Base-by-base conservation (phyloP, 1,284 basidiomycete genomes). In the Schizopora paradoxa region DNA sequence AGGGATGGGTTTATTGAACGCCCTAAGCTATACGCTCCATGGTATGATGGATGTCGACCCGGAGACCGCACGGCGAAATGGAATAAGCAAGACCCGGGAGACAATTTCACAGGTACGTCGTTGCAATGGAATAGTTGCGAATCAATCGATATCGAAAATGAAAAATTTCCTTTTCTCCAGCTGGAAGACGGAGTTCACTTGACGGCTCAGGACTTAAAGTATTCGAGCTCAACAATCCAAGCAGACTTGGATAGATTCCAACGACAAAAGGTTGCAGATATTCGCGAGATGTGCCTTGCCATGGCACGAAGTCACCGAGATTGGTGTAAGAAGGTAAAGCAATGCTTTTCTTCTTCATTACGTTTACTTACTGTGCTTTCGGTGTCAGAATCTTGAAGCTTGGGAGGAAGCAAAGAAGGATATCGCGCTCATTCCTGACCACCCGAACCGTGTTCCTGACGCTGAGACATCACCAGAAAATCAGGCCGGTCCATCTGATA, bases 31-130 rank as follows among this genome's bases (percentile, higher is more conserved):
- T 66, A 94, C 92, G 18, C 66, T 99, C 49, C 92, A 95, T 58
- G 91, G 91, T 7, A 94, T 99, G 81, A 97, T 99, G 86, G 96
- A 99, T 58, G 89, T 91, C 5, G 96, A 99, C 67, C 94, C 96
- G 0, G 96, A 98, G 67, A 90, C 88, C 11, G 94, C 95, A 4
- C 76, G 96, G 51, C 75, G 95, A 49, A 96, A 86, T 58, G 82
- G 84, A 48, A 98, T 99, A 54, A 88, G 86, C 52, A 97, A 95
- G 69, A 92, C 93, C 2, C 76, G 90, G 57, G 96, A 99, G 66
- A 84, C 82, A 22, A 97, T 99, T 52, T 87, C 90, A 26, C 90
- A 92, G 72, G 92, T 92, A 60, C 57, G 74, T 61, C 42, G 11
- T 27, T 44, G 33, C 45, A 21, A 22, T 34, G 25, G 10, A 19